Evolutionary conservation across 352 stramenopile species (phyloP), one percentile per base, ranked within the genome.

Genomic region (Nothophytophthora sp.): DNA sequence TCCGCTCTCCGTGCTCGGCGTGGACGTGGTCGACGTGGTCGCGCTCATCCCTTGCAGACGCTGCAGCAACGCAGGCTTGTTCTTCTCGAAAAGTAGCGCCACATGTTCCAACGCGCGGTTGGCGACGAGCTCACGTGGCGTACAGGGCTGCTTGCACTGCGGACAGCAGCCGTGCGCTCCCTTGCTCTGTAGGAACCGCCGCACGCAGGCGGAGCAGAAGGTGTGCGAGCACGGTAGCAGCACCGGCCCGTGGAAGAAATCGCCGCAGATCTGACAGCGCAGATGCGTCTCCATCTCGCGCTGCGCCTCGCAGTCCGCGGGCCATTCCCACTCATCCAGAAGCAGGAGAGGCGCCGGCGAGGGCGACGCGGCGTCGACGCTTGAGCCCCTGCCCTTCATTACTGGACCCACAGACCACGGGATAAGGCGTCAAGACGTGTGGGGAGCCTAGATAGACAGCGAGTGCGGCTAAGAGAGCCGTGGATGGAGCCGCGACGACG

Each of bases 161-260:
- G 84, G 84, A 55, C 84, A 95, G 64, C 67, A 90, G 18, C 78
- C 75, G n/a, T 80, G 63, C 16, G 80, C 75, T 24, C 76, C 80
- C 44, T 79, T 76, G 29, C 63, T 74, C 60, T 92, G 80, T 50
- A 95, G 53, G 52, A 89, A 92, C 42, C 81, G 80, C 27, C 84
- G 80, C 40, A 95, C 76, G 34, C 84, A 95, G 44, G 90, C 72
- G 38, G 81, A 92, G 70, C 84, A 95, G 55, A 95, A 95, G 30
- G 75, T 81, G 54, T 95, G 84, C 19, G 77, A 86, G 42, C 81
- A 92, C 11, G 76, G 76, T 42, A 95, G 55, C 43, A 92, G 50
- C 38, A 95, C 84, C 2, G 84, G 84, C 0, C 84, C 84, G 50
- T 90, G 81, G 63, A 92, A 85, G 40, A 90, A 92, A 39, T 91